Percentiles rank a stretch among this genome's conserved stretches.
phyloP scores from a whole-genome alignment of 192 early-diverging fungal genomes.

The Dimargaris xerosporica region DNA sequence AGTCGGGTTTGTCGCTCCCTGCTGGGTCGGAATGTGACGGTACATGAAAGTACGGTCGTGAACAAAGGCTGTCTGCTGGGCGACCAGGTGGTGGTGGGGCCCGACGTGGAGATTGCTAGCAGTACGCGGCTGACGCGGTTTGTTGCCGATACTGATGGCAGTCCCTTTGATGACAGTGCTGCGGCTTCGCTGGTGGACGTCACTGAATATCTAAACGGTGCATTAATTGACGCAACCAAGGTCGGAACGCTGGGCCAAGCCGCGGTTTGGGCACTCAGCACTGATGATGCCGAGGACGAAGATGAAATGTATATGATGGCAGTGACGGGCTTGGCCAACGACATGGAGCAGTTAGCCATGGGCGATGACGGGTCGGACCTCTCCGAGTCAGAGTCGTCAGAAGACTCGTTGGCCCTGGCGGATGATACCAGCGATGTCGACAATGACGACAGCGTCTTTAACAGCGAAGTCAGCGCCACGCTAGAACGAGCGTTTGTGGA shows the following conservation, averaged over 20 bases:
- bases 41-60: conserved; percentile 51
- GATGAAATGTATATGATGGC: conserved; percentile 14
- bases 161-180: too few relatives aligned
- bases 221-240: neutral
- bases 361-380: neutral
- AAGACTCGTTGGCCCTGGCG: conserved; percentile 18
- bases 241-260: conserved; percentile 3
- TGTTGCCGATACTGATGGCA: neutral
- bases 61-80: conserved; percentile 59
- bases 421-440: conserved; percentile 27
- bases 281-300: conserved; percentile 13
- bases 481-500: conserved; percentile 70
- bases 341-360: neutral
- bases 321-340: neutral
- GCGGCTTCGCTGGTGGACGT: neutral
- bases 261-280: conserved; percentile 8
- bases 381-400: neutral
- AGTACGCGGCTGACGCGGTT: conserved; percentile 44
- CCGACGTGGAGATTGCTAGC: conserved; percentile 45
- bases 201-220: neutral
- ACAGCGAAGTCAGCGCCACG: conserved; percentile 36
- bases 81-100: conserved; percentile 51
- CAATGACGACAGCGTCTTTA: conserved; percentile 12
- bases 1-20: conserved; percentile 54
- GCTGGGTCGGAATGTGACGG: conserved; percentile 48